These are phyloP conservation scores for Fraxinus albicans DNA, from an alignment of 305 asterid genomes.

Conservation along the genomic window DNA sequence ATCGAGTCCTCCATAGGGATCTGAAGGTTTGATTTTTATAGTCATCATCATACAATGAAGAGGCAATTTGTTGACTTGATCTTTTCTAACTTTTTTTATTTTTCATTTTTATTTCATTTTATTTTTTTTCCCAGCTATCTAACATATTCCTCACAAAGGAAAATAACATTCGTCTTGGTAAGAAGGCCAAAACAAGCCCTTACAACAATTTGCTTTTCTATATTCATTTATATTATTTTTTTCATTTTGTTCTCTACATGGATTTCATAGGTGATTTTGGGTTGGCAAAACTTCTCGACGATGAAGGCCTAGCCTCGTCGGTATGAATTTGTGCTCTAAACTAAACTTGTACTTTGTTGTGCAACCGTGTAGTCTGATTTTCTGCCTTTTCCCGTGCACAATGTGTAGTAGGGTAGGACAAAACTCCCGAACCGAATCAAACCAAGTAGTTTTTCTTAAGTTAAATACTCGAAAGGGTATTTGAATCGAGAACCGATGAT, in stretches of 20 bases:
- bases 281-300: slow-evolving; percentile 77
- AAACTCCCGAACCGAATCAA: not conserved
- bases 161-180: slow-evolving; percentile 76
- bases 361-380: not conserved
- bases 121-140: slow-evolving; percentile 54
- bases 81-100: slow-evolving; percentile 23
- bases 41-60: not conserved
- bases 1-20: slow-evolving; percentile 83
- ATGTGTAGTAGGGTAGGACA: not conserved
- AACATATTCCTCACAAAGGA: slow-evolving; percentile 81
- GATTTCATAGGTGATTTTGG: slow-evolving; percentile 77
- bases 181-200: slow-evolving; percentile 29
- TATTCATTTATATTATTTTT: slow-evolving; percentile 14
- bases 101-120: no score
- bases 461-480: not conserved
- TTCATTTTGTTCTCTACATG: slow-evolving; percentile 16
- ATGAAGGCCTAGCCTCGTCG: slow-evolving; percentile 73
- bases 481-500: not conserved
- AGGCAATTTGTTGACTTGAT: slow-evolving; percentile 17
- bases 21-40: slow-evolving; percentile 58
- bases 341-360: not conserved
- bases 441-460: not conserved
- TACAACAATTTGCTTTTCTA: not conserved
- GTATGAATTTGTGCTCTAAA: slow-evolving; percentile 42
- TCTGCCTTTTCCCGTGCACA: not conserved